Base-by-base conservation (phyloP, 495 filamentous ascomycete species). In the Letharia lupina region DNA sequence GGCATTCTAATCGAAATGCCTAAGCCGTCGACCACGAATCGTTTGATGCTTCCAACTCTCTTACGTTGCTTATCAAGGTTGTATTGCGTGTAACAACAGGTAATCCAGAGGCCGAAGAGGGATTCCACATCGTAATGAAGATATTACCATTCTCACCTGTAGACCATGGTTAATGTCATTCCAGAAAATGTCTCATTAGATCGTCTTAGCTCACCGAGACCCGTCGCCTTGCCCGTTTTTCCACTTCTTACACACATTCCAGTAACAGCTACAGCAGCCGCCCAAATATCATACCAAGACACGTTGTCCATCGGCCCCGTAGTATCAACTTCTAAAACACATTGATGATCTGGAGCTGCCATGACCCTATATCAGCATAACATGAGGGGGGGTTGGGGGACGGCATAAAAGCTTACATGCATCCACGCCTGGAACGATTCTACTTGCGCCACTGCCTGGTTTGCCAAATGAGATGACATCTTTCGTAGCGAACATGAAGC, bases 251-350 rank as follows among this genome's bases (percentile, higher is more conserved):
- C 59, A 18, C 65, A 66, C 23, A 67, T 62, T 10, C 59, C 65
- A 15, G 18, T 50, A 13, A 67, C 20, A n/a, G 65, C 65, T 48
- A 62, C 65, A 5, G 56, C 61, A 33, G 65, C 65, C n/a, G 44
- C 44, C 58, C 59, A 67, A 35, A 67, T 61, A 35, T 67, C 65
- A 31, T 58, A 67, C 59, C 47, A 67, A 18, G 44, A 41, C 28
- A 48, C 65, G 6, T 11, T 20, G 9, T 67, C 65, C 12, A 44
- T 12, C 1, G 60, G 60, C 35, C 35, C 40, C 4, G 41, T 61
- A 18, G 40, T 61, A 31, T 61, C 60, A 45, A 61, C 31, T 10
- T 35, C 52, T 18, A 56, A 33, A 16, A 35, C 15, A 8, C 52
- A 56, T 18, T 4, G 31, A 16, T 18, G 28, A 35, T 56, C 52